These are phyloP conservation scores for Rhytidiadelphus loreus DNA, from an alignment of 225 moss, liverwort and hornwort genomes.

Conservation along the genomic window DNA sequence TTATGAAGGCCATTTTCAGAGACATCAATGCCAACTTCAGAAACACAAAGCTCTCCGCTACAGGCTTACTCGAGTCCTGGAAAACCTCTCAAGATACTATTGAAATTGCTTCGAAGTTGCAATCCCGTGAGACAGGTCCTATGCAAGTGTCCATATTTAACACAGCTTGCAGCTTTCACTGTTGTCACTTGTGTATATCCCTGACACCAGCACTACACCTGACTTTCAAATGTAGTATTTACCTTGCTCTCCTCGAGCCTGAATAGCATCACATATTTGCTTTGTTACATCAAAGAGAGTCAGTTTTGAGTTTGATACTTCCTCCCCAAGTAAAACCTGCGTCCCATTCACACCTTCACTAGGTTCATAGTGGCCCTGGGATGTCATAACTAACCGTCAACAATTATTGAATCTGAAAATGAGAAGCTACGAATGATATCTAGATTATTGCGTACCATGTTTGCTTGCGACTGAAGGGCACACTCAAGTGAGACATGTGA, in stretches of 20 bases:
- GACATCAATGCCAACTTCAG: background rate
- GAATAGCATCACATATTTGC: slow-evolving; percentile 95
- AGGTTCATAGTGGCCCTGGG: background rate
- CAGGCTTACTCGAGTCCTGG: background rate
- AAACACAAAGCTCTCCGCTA: background rate
- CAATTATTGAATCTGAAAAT: background rate
- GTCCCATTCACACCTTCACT: background rate
- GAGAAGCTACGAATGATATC: background rate
- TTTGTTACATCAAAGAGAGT: slow-evolving; percentile 92
- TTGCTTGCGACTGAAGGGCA: slow-evolving; percentile 90
- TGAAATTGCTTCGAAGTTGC: background rate
- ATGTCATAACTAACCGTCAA: background rate
- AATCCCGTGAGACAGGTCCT: background rate
- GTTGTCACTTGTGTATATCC: background rate
- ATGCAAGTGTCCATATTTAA: background rate
- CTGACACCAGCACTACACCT: background rate
- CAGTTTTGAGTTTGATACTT: slow-evolving; percentile 86
- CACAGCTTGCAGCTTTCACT: background rate
- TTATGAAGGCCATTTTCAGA: background rate
- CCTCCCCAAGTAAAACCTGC: slow-evolving; percentile 93
- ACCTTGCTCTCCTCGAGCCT: slow-evolving; percentile 80
- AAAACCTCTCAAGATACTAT: background rate
- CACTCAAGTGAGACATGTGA: slow-evolving; percentile 96
- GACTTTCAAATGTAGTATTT: background rate
- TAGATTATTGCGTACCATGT: slow-evolving; percentile 57